Percentiles rank a stretch among this genome's conserved stretches.
Conservation (phyloP, 257 asterid species). For the Henckelia pumila region DNA sequence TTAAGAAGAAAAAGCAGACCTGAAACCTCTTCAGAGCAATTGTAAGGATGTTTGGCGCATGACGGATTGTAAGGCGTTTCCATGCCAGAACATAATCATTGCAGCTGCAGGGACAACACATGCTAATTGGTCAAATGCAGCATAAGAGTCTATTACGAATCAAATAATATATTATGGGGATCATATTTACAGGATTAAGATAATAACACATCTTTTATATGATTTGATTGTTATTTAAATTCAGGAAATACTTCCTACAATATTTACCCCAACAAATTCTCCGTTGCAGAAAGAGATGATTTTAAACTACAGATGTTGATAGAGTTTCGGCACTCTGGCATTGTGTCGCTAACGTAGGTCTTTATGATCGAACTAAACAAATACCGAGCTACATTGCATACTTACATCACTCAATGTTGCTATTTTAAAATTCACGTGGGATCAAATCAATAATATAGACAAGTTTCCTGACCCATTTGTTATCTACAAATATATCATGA, state of each 20-base stretch:
- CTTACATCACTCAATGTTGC: neutral
- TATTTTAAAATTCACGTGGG: neutral
- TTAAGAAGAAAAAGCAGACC: constrained; percentile 42
- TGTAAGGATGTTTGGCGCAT: constrained; percentile 92
- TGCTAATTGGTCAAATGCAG: constrained; percentile 24
- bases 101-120: constrained; percentile 65
- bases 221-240: neutral
- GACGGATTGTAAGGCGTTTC: constrained; percentile 80
- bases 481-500: neutral
- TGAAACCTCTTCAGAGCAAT: constrained; percentile 97
- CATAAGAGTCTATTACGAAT: neutral
- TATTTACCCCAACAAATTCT: neutral
- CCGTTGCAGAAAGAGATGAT: neutral
- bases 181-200: neutral
- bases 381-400: neutral
- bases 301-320: no score
- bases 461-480: neutral
- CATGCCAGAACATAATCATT: constrained; percentile 96
- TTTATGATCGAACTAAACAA: neutral
- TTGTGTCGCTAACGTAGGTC: neutral
- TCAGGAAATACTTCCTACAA: neutral
- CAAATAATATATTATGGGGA: neutral
- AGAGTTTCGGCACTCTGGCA: neutral
- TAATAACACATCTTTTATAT: neutral
- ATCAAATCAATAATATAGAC: no score